A percentile compares a stretch with the other conserved stretches of the same genome.
These are phyloP conservation scores for Ceratocystis colombiana DNA, from an alignment of 2,329 filamentous ascomycete species.

Conservation along the genomic window DNA sequence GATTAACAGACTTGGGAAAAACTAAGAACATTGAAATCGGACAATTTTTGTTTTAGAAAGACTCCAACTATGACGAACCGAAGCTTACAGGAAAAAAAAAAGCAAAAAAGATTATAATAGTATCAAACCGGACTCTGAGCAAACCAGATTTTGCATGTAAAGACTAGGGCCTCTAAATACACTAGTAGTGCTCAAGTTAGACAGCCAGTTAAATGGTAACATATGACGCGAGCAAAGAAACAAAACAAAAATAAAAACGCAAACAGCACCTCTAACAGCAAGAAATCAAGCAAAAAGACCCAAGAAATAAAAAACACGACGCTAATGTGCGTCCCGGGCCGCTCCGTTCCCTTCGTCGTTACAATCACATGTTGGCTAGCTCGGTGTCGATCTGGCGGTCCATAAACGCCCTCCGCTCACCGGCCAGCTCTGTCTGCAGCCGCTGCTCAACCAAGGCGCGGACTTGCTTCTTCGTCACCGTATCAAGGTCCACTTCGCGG, in stretches of 20 bases:
- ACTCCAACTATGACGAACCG: no score
- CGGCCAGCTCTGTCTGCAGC: conserved; percentile 76
- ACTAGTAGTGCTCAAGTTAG: neutral
- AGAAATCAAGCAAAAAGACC: conserved; percentile 16
- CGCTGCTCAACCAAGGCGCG: conserved; percentile 85
- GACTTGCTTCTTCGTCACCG: conserved; percentile 97
- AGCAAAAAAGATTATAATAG: no score
- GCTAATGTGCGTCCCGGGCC: neutral
- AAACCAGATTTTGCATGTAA: no score
- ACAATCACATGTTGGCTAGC: conserved; percentile 71
- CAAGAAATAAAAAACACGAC: conserved; percentile 18
- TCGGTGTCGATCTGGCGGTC: conserved; percentile 89
- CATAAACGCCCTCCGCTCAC: conserved; percentile 79
- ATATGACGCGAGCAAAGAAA: neutral
- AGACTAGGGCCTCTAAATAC: no score
- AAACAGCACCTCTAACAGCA: conserved; percentile 15
- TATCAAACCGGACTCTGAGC: no score
- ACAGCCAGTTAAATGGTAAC: neutral
- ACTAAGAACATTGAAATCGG: conserved; percentile 4
- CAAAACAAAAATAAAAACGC: conserved; percentile 5
- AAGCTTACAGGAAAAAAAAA: no score
- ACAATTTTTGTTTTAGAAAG: neutral
- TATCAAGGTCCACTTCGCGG: conserved; percentile 82
- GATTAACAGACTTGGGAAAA: no score
- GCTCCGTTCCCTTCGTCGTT: conserved; percentile 1